phyloP scores from a whole-genome alignment of 306 rosid species.

The Cucumis hystrix region DNA sequence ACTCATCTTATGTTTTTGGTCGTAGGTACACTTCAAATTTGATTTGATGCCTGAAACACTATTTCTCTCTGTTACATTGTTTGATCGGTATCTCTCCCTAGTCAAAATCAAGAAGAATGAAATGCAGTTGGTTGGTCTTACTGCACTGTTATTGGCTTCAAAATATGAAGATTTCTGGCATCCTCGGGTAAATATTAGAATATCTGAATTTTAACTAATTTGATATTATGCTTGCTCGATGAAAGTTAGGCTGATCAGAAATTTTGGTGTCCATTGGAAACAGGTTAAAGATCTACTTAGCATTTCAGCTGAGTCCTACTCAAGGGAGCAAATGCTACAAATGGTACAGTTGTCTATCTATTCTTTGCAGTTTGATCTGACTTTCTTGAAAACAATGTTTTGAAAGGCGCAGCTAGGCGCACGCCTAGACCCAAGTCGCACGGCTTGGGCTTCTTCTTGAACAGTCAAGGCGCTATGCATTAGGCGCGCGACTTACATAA shows the following conservation, averaged over 20 bases:
- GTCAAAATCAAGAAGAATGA: constrained; percentile 47
- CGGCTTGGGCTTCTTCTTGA: too few species aligned
- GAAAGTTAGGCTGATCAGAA: not conserved
- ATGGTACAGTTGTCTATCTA: constrained; percentile 27
- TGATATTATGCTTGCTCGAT: constrained; percentile 8
- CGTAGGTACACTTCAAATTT: constrained; percentile 75
- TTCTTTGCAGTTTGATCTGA: not conserved
- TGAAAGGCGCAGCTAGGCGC: too few species aligned
- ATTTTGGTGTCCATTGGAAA: constrained; percentile 1
- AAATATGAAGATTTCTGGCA: constrained; percentile 95
- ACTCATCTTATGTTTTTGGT: constrained; percentile 5
- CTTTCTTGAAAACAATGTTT: not conserved
- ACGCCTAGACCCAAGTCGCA: too few species aligned
- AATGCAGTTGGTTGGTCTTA: constrained; percentile 84
- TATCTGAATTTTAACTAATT: not conserved
- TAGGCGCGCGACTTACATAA: too few species aligned
- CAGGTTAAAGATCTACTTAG: constrained; percentile 68
- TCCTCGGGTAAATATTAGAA: constrained; percentile 48
- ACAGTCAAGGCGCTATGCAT: too few species aligned
- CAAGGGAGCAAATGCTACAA: constrained; percentile 72
- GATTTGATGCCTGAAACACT: constrained; percentile 91
- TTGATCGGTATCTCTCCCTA: constrained; percentile 55
- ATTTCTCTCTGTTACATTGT: constrained; percentile 4
- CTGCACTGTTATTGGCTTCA: constrained; percentile 80
- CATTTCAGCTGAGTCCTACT: constrained; percentile 74